Evolutionary conservation across 208 protist genomes (phyloP), one percentile per base, ranked within the genome.

Genomic region (Acanthamoeba royreba): DNA sequence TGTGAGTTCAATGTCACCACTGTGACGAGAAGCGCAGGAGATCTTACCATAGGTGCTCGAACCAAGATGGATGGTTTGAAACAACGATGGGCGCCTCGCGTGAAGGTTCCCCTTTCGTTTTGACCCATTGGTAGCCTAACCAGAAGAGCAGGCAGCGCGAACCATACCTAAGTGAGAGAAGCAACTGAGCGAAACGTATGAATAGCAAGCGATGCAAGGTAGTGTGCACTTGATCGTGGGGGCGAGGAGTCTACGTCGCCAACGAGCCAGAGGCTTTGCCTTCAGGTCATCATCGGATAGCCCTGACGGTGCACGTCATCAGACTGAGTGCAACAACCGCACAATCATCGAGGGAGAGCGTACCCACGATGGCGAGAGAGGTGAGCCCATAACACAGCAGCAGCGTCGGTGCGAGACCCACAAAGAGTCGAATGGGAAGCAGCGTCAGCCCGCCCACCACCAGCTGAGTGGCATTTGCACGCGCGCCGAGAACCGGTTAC

Each of bases 31-130:
- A 25, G 52, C 15, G 52, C 19, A 25, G 25, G 52, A 0, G 66
- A 2, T 31, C 45, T 17, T 40, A 87, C 77, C 77, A 87, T 4
- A 87, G 19, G 45, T 49, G 77, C 77, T 87, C 77, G n/a, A 87
- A 87, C 45, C 42, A 58, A n/a, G 77, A 87, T 4, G 77, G 77
- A 45, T 87, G 77, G 45, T 87, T 87, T 38, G 45, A 87, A n/a
- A 87, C 28, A 45, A 87, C 45, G 77, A 87, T 49, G 15, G 45
- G 77, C 13, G 77, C 77, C 8, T 49, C 42, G 19, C 43, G 28
- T n/a, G 42, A 49, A 17, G 77, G 15, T 33, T 58, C 25, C 22
- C 77, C 77, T 11, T 31, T 49, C 43, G 25, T 61, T 17, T 38
- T 25, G 42, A 87, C 31, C 45, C 47, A 87, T 9, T 87, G 77